Evolutionary conservation across 352 stramenopile genomes (phyloP).

Genomic region (Pythium apleroticum): DNA sequence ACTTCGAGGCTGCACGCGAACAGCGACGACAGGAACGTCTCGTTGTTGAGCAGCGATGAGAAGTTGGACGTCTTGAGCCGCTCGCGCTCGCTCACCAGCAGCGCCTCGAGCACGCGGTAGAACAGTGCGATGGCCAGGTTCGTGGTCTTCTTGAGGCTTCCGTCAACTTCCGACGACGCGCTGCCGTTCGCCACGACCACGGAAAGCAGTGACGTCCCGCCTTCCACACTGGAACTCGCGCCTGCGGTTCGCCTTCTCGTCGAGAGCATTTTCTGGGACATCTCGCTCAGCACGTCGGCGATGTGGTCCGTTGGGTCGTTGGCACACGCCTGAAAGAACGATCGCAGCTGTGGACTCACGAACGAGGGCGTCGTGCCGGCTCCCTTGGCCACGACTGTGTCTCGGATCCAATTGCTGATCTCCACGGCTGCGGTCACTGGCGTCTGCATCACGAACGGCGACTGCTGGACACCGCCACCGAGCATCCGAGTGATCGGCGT

Average conservation of each 20-base stretch:
- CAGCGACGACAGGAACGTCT: conserved; percentile 72
- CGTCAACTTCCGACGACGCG: conserved; percentile 61
- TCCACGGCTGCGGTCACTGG: conserved; percentile 79
- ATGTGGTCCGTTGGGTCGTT: conserved; percentile 61
- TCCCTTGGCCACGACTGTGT: conserved; percentile 36
- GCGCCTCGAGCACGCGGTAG: conserved; percentile 76
- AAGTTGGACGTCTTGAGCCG: conserved; percentile 75
- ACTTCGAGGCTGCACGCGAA: conserved; percentile 86
- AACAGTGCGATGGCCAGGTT: conserved; percentile 70
- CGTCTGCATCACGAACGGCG: conserved; percentile 55
- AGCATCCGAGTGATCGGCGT: conserved; percentile 29
- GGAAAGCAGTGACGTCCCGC: conserved; percentile 1
- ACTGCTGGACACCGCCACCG: conserved; percentile 28
- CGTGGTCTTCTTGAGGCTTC: conserved; percentile 73
- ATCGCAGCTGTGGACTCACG: conserved; percentile 46
- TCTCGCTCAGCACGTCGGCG: conserved; percentile 42
- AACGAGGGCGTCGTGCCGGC: conserved; percentile 18
- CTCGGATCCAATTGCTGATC: conserved; percentile 81
- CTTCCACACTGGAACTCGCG: conserved; percentile 7
- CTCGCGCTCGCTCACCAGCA: conserved; percentile 67
- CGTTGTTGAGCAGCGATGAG: conserved; percentile 77
- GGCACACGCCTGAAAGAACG: conserved; percentile 61
- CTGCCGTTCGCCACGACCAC: neutral
- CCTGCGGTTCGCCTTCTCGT: conserved; percentile 30
- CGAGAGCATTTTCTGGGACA: conserved; percentile 50